A percentile compares a stretch with the other conserved stretches of the same genome.
These are phyloP conservation scores for Penicillium sp. DNA, from an alignment of 2,329 filamentous ascomycete genomes.

Conservation along the genomic window DNA sequence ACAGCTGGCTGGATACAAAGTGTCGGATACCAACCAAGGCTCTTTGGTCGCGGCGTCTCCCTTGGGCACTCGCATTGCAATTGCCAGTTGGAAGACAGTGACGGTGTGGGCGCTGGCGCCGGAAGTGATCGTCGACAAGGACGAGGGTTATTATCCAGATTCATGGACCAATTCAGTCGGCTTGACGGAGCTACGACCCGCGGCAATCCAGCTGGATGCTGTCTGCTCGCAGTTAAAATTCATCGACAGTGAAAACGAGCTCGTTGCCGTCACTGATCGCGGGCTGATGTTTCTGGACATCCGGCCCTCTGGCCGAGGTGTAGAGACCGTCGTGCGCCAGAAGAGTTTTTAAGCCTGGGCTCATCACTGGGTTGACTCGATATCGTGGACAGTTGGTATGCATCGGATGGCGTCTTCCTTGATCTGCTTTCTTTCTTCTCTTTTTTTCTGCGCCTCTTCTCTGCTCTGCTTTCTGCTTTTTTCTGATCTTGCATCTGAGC, in stretches of 20 bases:
- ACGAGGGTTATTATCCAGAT: constrained; percentile 35
- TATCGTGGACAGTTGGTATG: not conserved
- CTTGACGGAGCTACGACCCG: constrained; percentile 34
- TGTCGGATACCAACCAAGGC: constrained; percentile 38
- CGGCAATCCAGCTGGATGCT: constrained; percentile 36
- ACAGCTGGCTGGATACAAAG: constrained; percentile 38
- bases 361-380: not conserved
- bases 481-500: not conserved
- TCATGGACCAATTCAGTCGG: constrained; percentile 25
- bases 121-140: constrained; percentile 35
- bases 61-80: constrained; percentile 41
- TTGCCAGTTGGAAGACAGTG: constrained; percentile 45
- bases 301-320: constrained; percentile 29
- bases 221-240: constrained; percentile 43
- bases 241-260: constrained; percentile 37
- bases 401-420: not conserved
- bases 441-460: not conserved
- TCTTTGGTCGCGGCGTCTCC: constrained; percentile 41
- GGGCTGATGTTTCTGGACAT: constrained; percentile 44
- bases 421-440: not conserved
- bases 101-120: constrained; percentile 46
- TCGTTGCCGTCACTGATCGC: constrained; percentile 45
- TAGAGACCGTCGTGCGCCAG: not conserved
- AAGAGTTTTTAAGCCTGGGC: not conserved
- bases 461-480: not conserved